phyloP scores from a whole-genome alignment of 371 early-diverging fungal genomes.

The Lichtheimia hyalospora region DNA sequence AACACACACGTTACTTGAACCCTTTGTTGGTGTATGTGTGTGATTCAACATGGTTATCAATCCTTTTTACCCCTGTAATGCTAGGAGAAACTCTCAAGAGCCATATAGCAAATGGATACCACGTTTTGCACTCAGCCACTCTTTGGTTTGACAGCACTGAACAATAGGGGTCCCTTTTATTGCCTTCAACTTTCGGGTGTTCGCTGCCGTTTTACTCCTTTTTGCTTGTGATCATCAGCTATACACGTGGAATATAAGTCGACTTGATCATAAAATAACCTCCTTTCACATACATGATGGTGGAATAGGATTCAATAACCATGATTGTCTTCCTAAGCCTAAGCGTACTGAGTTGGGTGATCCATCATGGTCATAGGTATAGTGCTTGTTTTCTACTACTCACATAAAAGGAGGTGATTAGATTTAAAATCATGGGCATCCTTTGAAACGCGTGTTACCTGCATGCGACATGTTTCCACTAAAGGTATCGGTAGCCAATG shows the following conservation, averaged over 20 bases:
- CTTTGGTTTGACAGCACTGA: too few species aligned
- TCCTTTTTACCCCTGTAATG: too few species aligned
- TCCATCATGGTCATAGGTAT: background rate
- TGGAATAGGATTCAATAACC: constrained; percentile 1
- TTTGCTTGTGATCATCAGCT: constrained; percentile 3
- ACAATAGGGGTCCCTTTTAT: too few species aligned
- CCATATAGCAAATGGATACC: too few species aligned
- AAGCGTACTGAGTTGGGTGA: background rate
- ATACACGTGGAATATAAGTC: background rate
- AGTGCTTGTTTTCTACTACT: too few species aligned
- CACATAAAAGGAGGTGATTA: too few species aligned
- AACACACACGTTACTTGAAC: background rate
- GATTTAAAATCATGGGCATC: too few species aligned
- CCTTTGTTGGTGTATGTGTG: background rate
- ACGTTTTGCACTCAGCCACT: too few species aligned
- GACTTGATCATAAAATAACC: too few species aligned
- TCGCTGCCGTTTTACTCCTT: constrained; percentile 2
- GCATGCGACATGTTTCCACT: background rate
- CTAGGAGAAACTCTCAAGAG: background rate
- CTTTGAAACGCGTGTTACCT: too few species aligned
- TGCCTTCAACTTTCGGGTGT: background rate
- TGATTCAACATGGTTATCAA: background rate
- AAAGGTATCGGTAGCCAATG: background rate
- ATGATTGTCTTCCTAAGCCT: constrained; percentile 1
- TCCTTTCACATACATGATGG: too few species aligned